Base-by-base conservation (phyloP, 2,329 filamentous ascomycete species). In the Apiospora pterosperma region DNA sequence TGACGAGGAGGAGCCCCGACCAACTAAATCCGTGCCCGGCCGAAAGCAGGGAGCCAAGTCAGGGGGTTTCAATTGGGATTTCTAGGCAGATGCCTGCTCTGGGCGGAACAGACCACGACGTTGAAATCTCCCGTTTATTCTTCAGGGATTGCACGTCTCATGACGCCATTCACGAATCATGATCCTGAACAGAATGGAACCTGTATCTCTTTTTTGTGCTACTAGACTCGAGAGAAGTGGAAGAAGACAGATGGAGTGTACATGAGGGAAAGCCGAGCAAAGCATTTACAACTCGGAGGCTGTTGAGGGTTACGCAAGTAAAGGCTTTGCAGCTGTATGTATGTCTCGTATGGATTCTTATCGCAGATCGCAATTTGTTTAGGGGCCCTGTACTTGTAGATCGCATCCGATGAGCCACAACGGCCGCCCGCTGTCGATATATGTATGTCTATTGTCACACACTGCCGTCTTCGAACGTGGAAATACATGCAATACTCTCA, bases 1-100 rank as follows among this genome's bases (percentile, higher is more conserved):
- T 58, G 83, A 82, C 36, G 82, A 82, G 28, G 78, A 81, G 65
- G 77, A 81, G 62, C 71, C 74, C 44, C 74, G 76, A 61, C 68
- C 76, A 11, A 75, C 76, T 12, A 58, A 36, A 11, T 23, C 8
- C 74, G 77, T 5, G 78, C 78, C 48, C 79, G 80, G 72, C 80
- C 79, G 73, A 76, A 72, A 62, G 36, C 65, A 25, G 64, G 65
- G 28, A 42, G 70, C 65, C 62, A 71, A 72, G 48, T 59, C 72
- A 19, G 69, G 69, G 48, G 68, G 71, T 62, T 75, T 76, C 67
- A 71, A 70, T 66, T 76, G 74, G 74, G 75, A 76, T 68, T 76
- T 75, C 68, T 76, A 76, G 58, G 34, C 16, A 36, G 39, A 55
- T 34, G 16, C 19, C 28, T 28, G 48, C 19, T 55, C 48, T 21